Base-by-base conservation (phyloP, 1,284 basidiomycete genomes). In the Abortiporus biennis region DNA sequence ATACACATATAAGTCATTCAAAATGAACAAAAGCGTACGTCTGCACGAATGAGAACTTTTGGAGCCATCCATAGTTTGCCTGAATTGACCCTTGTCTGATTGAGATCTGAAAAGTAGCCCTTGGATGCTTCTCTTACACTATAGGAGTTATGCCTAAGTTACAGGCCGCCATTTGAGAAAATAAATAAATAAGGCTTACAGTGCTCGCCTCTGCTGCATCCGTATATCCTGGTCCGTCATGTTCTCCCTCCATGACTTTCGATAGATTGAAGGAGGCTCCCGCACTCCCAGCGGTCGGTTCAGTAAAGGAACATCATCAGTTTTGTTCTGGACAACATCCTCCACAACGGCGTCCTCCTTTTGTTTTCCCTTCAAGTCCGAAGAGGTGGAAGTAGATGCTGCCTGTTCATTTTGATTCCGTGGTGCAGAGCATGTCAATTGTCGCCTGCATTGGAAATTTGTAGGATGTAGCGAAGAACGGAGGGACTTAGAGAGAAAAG, bases 61-160 rank as follows among this genome's bases (percentile, higher is more conserved):
- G 94, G 94, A 11, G 91, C 92, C 42, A 94, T 78, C 93, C 92
- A 99, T 8, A 89, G 87, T 68, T 99, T 99, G 16, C 95, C 95
- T 6, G 92, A 93, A 53, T 92, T 78, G 31, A 76, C 76, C 40
- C 84, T 71, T 13, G 91, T 85, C 52, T 83, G 80, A 55, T 92
- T 90, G 44, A 89, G 74, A 58, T 98, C 95, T 51, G 88, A 76
- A 56, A 93, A 98, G 62, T 98, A 96, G 0, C 93, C 92, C 54
- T 84, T 85, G 12, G 80, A 78, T 0, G 85, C 89, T 65, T 94
- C 82, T 54, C 90, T 85, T 42, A 96, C 78, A 48, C 91, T 95
- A 52, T 3, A 19, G 42, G 4, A 21, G 2, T 22, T 13, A 8
- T 16, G 47, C 42, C 38, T 4, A 27, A 27, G 17, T 30, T 40